These are phyloP conservation scores for Phialocephala sp. DNA, from an alignment of 2,329 filamentous ascomycete genomes.

Conservation along the genomic window DNA sequence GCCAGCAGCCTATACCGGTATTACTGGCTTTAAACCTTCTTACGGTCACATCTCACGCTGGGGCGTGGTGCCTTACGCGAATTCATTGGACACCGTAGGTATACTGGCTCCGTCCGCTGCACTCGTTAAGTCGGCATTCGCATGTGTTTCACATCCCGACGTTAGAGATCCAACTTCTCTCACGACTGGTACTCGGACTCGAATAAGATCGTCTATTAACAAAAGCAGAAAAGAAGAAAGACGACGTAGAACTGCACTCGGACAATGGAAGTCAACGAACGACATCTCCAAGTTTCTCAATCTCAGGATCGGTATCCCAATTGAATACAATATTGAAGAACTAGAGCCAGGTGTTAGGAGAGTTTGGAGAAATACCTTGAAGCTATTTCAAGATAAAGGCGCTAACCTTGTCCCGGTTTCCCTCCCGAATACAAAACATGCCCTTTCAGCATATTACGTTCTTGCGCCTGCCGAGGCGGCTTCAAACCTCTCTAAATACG, in stretches of 20 bases:
- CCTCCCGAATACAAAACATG: constrained; percentile 82
- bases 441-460: constrained; percentile 92
- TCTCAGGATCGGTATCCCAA: constrained; percentile 60
- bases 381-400: constrained; percentile 65
- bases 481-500: constrained; percentile 96
- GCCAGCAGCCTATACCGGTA: constrained; percentile 73
- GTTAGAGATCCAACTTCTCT: constrained; percentile 59
- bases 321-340: constrained; percentile 89
- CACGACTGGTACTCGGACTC: constrained; percentile 49
- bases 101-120: constrained; percentile 56
- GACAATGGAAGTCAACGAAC: not conserved
- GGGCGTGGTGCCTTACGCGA: constrained; percentile 75
- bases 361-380: constrained; percentile 71
- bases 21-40: constrained; percentile 74
- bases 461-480: constrained; percentile 94
- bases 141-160: constrained; percentile 23
- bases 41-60: constrained; percentile 72
- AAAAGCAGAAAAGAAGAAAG: constrained; percentile 8
- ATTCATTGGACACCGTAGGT: constrained; percentile 76
- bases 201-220: constrained; percentile 16
- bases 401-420: constrained; percentile 77
- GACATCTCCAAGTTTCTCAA: not conserved
- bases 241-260: not conserved
- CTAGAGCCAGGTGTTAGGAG: constrained; percentile 71
- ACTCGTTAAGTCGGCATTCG: constrained; percentile 43